A percentile compares a stretch with the other conserved stretches of the same genome.
Conservation (phyloP, 768 basidiomycete species). For the Sistotremastrum niveocremeum region DNA sequence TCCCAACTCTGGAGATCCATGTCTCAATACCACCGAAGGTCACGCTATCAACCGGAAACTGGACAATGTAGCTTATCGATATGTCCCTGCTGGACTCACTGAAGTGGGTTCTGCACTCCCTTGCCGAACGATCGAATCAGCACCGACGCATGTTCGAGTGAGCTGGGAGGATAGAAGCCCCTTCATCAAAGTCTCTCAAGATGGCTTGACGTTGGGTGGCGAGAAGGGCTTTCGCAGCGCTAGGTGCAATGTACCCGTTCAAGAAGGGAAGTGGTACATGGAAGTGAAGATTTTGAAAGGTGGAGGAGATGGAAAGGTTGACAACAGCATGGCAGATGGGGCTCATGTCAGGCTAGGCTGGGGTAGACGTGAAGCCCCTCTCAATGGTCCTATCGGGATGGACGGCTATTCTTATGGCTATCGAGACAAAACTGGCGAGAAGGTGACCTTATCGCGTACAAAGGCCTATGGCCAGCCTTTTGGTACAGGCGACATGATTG, state of each 20-base stretch:
- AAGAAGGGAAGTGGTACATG: conserved; percentile 89
- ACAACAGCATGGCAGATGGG: conserved; percentile 42
- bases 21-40: conserved; percentile 55
- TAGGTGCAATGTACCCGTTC: conserved; percentile 76
- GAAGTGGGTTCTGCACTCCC: conserved; percentile 41
- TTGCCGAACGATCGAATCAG: conserved; percentile 72
- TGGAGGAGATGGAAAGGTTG: conserved; percentile 44
- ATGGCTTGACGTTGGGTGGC: conserved; percentile 63
- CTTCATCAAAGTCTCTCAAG: conserved; percentile 64
- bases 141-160: conserved; percentile 53
- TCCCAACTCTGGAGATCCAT: conserved; percentile 31
- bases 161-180: conserved; percentile 88
- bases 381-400: conserved; percentile 85
- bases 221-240: conserved; percentile 87
- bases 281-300: conserved; percentile 73
- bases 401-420: conserved; percentile 90
- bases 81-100: conserved; percentile 65
- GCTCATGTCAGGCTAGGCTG: conserved; percentile 86
- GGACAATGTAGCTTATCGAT: conserved; percentile 52
- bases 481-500: conserved; percentile 75
- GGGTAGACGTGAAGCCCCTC: conserved; percentile 82
- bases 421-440: conserved; percentile 88
- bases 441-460: conserved; percentile 72
- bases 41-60: conserved; percentile 47
- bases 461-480: conserved; percentile 65